Percentiles rank a stretch among this genome's conserved stretches.
Evolutionary conservation across 148 eudicot species (phyloP).

Genomic region (Rhododendron ferrugineum): DNA sequence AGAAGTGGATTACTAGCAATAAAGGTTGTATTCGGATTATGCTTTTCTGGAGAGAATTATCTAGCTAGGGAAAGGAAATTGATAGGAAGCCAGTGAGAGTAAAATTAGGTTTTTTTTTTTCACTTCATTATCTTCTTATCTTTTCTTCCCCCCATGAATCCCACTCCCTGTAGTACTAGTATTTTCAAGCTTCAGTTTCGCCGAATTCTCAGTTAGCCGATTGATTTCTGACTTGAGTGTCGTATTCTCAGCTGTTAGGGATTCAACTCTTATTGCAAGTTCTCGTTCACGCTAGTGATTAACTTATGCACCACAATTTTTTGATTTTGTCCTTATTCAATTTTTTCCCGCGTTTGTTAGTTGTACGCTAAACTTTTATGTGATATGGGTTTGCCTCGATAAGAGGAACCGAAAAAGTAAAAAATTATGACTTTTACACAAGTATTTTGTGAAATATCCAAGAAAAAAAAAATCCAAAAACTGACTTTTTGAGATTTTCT

Average conservation of each 20-base stretch:
- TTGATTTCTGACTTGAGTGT: constrained; percentile 64
- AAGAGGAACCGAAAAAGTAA: too few relatives aligned
- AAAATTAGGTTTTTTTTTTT: neutral
- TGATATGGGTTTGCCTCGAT: too few relatives aligned
- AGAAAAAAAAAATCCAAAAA: too few relatives aligned
- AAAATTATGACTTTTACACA: too few relatives aligned
- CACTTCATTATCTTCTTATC: neutral
- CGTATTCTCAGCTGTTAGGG: constrained; percentile 59
- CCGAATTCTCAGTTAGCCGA: constrained; percentile 53
- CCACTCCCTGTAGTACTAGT: constrained; percentile 5
- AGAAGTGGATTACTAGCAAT: neutral
- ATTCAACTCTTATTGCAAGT: constrained; percentile 58
- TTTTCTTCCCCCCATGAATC: neutral
- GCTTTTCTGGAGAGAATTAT: neutral
- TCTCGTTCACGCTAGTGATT: constrained; percentile 33
- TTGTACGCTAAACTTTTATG: too few relatives aligned
- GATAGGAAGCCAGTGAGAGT: neutral
- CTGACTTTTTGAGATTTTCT: too few relatives aligned
- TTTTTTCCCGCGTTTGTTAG: too few relatives aligned
- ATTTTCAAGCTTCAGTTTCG: constrained; percentile 64
- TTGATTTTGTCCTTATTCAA: too few relatives aligned
- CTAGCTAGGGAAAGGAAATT: neutral
- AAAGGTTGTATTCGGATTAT: neutral
- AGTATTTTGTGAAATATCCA: too few relatives aligned
- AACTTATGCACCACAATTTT: too few relatives aligned